Percentiles rank a stretch among this genome's conserved stretches.
Conservation (phyloP, 106 monocot species). For the Triglochin maritima region DNA sequence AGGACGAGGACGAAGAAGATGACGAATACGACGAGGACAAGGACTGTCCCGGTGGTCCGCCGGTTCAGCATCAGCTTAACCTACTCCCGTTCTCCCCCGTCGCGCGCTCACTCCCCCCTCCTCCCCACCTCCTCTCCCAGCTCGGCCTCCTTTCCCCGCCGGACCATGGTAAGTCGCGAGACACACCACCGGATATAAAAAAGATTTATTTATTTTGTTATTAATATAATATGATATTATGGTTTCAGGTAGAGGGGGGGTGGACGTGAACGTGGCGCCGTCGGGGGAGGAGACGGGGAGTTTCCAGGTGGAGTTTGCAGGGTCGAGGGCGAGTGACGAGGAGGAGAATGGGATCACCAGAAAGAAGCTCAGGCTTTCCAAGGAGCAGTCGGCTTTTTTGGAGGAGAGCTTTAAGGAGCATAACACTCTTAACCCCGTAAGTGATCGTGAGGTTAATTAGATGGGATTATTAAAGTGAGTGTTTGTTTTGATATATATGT, state of each 20-base stretch:
- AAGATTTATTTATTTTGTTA: too few species aligned
- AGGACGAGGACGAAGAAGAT: not conserved
- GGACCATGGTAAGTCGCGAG: conserved; percentile 13
- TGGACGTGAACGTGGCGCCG: conserved; percentile 53
- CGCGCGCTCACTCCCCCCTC: not conserved
- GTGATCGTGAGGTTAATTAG: not conserved
- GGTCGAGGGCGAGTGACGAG: conserved; percentile 61
- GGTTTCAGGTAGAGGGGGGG: conserved; percentile 16
- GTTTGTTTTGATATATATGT: too few species aligned
- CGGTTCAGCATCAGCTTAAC: conserved; percentile 39
- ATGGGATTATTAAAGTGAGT: too few species aligned
- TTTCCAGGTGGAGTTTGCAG: conserved; percentile 14
- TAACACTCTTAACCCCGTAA: conserved; percentile 70
- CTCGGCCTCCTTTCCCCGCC: conserved; percentile 13
- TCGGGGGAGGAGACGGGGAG: conserved; percentile 14
- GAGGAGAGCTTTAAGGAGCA: conserved; percentile 85
- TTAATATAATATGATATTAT: conserved; percentile 13
- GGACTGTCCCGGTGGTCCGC: conserved; percentile 9
- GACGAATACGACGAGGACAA: not conserved
- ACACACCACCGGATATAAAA: not conserved
- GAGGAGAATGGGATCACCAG: conserved; percentile 50
- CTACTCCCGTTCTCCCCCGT: conserved; percentile 23
- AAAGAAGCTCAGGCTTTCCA: conserved; percentile 80
- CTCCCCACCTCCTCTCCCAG: not conserved
- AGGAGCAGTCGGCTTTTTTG: conserved; percentile 69